Percentiles rank a stretch among this genome's conserved stretches.
Evolutionary conservation across 208 protist species (phyloP).

Genomic region (Crithidia expoeki): DNA sequence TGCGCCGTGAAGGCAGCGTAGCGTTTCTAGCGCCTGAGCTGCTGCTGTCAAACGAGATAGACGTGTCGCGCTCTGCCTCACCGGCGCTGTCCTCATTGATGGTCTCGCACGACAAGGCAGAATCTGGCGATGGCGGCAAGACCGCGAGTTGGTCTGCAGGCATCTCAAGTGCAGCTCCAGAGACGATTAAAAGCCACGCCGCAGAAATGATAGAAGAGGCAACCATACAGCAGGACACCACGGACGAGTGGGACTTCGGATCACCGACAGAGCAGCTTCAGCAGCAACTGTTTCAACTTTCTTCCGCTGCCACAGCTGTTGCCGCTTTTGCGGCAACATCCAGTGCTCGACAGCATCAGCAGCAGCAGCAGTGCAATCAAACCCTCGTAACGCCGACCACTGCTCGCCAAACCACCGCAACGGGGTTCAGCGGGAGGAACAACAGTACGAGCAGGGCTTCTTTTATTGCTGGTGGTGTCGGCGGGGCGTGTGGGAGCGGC

Average conservation of each 20-base stretch:
- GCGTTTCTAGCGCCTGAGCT: slow-evolving; percentile 82
- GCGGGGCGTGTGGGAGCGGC: not conserved
- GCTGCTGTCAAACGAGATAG: slow-evolving; percentile 41
- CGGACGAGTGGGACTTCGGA: slow-evolving; percentile 10
- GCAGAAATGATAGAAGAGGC: not conserved
- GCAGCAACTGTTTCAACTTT: too few relatives aligned
- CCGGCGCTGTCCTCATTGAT: slow-evolving; percentile 20
- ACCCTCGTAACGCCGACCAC: not conserved
- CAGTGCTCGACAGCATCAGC: not conserved
- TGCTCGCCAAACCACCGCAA: not conserved
- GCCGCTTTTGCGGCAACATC: not conserved
- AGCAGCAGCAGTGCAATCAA: slow-evolving; percentile 4
- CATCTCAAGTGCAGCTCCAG: not conserved
- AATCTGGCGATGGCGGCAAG: not conserved
- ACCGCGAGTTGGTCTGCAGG: slow-evolving; percentile 1
- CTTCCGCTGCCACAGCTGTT: too few relatives aligned
- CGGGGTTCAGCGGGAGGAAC: not conserved
- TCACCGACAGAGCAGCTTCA: too few relatives aligned
- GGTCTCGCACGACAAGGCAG: slow-evolving; percentile 11
- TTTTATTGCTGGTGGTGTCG: not conserved
- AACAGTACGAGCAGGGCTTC: not conserved
- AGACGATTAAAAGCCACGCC: not conserved
- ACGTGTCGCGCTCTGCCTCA: slow-evolving; percentile 33
- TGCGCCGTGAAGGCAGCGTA: slow-evolving; percentile 61
- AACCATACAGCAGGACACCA: not conserved